phyloP scores from a whole-genome alignment of 169 alveolate species.

The Eimeria acervulina region DNA sequence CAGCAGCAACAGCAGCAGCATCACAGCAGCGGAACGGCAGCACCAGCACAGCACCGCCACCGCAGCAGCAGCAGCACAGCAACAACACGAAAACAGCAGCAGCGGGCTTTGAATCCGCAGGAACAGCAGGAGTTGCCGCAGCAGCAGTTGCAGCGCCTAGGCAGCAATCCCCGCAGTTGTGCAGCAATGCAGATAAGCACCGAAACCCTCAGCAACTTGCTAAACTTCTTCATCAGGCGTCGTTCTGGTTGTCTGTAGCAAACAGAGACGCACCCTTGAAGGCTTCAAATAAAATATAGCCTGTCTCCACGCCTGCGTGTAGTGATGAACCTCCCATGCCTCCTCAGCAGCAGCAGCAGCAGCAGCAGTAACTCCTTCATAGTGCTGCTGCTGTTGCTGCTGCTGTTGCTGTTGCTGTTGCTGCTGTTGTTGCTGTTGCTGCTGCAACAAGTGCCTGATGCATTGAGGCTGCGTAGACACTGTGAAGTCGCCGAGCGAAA shows the following conservation, averaged over 20 bases:
- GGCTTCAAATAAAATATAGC: not conserved
- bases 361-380: not conserved
- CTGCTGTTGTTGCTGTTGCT: slow-evolving; percentile 5
- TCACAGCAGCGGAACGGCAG: not conserved
- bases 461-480: slow-evolving; percentile 43
- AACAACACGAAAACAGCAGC: not conserved
- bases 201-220: too few species aligned
- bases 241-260: too few species aligned
- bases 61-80: not conserved
- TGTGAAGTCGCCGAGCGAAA: not conserved
- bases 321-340: not conserved
- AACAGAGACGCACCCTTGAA: not conserved
- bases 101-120: not conserved
- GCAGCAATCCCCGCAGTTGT: too few species aligned
- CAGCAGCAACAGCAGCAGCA: not conserved
- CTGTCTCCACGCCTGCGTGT: slow-evolving; percentile 42
- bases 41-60: not conserved
- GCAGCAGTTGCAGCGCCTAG: slow-evolving; percentile 1
- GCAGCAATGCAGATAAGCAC: too few species aligned
- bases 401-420: not conserved
- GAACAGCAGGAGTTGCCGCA: not conserved
- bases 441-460: slow-evolving; percentile 6
- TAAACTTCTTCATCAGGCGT: too few species aligned
- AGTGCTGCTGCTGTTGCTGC: not conserved
- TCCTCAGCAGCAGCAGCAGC: not conserved